These are phyloP conservation scores for Candida michaelii DNA, from an alignment of 805 yeast genomes.

Conservation along the genomic window DNA sequence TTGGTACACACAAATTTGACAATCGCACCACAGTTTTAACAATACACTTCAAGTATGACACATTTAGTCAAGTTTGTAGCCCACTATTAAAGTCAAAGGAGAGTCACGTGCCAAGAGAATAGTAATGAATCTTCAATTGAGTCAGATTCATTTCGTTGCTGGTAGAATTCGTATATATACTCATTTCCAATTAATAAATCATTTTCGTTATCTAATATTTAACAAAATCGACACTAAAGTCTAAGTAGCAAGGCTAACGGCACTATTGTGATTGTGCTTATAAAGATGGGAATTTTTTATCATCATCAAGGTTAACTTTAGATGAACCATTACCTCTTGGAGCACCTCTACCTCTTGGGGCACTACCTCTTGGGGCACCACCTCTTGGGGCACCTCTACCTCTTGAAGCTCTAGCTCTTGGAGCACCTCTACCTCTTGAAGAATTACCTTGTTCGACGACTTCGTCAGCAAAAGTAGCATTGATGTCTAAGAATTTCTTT, in stretches of 20 bases:
- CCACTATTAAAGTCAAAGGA: too few species aligned
- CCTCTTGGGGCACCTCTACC: slow-evolving; percentile 18
- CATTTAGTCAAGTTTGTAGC: too few species aligned
- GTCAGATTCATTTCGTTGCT: too few species aligned
- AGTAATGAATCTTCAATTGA: too few species aligned
- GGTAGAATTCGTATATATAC: slow-evolving; percentile 2
- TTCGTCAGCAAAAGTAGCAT: slow-evolving; percentile 68
- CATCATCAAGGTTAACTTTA: slow-evolving; percentile 44
- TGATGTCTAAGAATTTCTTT: slow-evolving; percentile 74
- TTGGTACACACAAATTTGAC: too few species aligned
- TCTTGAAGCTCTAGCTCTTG: slow-evolving; percentile 24
- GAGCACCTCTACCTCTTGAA: slow-evolving; percentile 24
- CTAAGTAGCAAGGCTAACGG: slow-evolving; percentile 2
- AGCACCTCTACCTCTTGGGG: slow-evolving; percentile 19
- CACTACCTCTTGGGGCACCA: slow-evolving; percentile 18
- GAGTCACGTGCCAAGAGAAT: too few species aligned
- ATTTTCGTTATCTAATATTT: slow-evolving; percentile 6
- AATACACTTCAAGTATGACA: too few species aligned
- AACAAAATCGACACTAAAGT: neutral
- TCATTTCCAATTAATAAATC: slow-evolving; percentile 7
- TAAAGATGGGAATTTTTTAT: slow-evolving; percentile 74
- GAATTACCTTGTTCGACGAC: slow-evolving; percentile 35
- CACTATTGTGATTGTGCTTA: too few species aligned
- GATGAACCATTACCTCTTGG: slow-evolving; percentile 19
- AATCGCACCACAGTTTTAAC: too few species aligned